These are phyloP conservation scores for Cercospora canescens DNA, from an alignment of 2,329 filamentous ascomycete genomes.

Conservation along the genomic window DNA sequence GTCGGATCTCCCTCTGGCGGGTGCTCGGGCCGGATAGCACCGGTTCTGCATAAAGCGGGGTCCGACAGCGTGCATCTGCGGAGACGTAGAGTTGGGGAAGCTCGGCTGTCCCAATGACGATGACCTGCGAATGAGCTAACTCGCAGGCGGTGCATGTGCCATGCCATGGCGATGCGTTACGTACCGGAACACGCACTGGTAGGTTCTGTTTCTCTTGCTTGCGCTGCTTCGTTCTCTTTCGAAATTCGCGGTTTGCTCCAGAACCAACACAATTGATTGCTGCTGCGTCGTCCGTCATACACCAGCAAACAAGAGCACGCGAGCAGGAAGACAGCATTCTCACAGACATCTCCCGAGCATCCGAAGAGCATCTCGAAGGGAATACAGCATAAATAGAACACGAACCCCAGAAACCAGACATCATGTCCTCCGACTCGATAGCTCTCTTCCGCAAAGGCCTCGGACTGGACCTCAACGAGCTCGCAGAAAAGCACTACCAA, in stretches of 20 bases:
- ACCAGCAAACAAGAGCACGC: not conserved
- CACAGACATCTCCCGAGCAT: not conserved
- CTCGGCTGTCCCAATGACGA: not conserved
- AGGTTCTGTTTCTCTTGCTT: not conserved
- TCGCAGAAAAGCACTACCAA: slow-evolving; percentile 60
- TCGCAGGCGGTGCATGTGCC: not conserved
- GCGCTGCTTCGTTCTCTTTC: not conserved
- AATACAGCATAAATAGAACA: not conserved
- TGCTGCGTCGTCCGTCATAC: not conserved
- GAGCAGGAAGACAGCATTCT: not conserved
- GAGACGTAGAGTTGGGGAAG: not conserved
- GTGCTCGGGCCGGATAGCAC: not conserved
- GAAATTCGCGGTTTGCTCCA: not conserved
- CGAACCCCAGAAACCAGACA: not conserved
- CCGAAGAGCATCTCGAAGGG: not conserved
- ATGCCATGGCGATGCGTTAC: not conserved
- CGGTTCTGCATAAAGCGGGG: not conserved
- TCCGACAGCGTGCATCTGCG: not conserved
- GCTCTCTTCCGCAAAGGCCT: slow-evolving; percentile 49
- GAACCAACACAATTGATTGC: not conserved
- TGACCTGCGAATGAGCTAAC: not conserved
- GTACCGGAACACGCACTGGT: not conserved
- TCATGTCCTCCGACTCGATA: slow-evolving; percentile 48
- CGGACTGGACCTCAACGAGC: slow-evolving; percentile 52
- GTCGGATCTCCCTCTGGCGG: not conserved